Evolutionary conservation across 805 yeast species (phyloP), one percentile per base, ranked within the genome.

Genomic region (Candida ponderosae): DNA sequence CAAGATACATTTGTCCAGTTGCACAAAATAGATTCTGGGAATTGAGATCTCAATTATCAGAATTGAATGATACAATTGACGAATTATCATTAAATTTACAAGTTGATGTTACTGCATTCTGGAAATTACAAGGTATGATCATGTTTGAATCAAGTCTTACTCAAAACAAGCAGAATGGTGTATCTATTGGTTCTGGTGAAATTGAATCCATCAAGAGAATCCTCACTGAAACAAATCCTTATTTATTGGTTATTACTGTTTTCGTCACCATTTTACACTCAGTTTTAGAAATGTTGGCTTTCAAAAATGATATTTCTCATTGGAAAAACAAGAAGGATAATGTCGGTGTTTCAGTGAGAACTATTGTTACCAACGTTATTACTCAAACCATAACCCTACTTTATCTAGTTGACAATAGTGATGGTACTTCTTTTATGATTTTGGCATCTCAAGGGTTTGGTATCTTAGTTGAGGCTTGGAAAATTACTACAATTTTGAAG

Each of bases 21-120:
- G 61, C 53, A 36, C 51, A 60, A 38, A 63, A 66, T 44, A 56
- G 55, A 33, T 65, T 66, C 38, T 65, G 69, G 68, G 65, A 63
- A 34, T 46, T 62, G 29, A 49, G 48, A 20, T 46, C 53, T 16
- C 65, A 66, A 37, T 51, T 62, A 60, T 37, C 36, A 21, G 61
- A 53, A 35, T 43, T 65, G 9, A 57, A 61, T 40, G 33, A 48
- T 14, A 53, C 58, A 5, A 35, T 34, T 1, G 40, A 38, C 2
- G 27, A 39, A 5, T 32, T 61, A 13, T 53, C 59, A 4, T 42
- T 63, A 32, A 49, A 60, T 33, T 38, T 64, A 18, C 47, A 44
- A 21, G 19, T 64, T 20, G 51, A 52, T 29, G 48, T 56, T 19
- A 41, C 54, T 15, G 36, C 46, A 1, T 49, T 42, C 35, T 58